Evolutionary conservation across 1,139 yeast species (phyloP), one percentile per base, ranked within the genome.

Genomic region (Taiozyma sp.): DNA sequence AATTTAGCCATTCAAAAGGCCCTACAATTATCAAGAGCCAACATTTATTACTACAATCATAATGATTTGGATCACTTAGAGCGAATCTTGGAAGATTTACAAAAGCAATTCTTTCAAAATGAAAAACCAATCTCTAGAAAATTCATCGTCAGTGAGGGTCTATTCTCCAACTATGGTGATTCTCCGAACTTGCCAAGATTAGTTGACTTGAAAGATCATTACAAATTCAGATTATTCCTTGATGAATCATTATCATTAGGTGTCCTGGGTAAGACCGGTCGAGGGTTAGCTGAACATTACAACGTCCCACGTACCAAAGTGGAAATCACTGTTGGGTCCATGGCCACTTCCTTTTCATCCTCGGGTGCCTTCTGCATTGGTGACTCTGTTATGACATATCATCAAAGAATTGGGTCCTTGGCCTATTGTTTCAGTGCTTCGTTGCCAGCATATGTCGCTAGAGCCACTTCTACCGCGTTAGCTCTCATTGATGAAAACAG

Each of bases 341-440:
- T 93, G 76, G 96, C 97, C 13, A 78, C 78, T 44, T 77, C 96
- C 0, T 78, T 92, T 59, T 95, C 92, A n/a, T 78, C 96, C 10
- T 84, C 95, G 44, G 99, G 99, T 57, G 99, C 97, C 1, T 93
- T 90, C 69, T 93, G 96, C 66, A 89, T 89, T 28, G 99, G 98
- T 54, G 86, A 81, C 43, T 71, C 73, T 42, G 85, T 86, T 53
- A 89, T 93, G 92, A 83, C 92, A 44, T 87, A 85, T 61, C 97
- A 93, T 70, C 99, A 95, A 75, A 83, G 96, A 65, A 86, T 92
- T 63, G 88, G 91, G 34, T 88, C 96, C 10, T 76, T 79, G 59
- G 97, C 97, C 3, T 93, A 90, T 65, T 95, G 95, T 54, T 93
- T 90, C 66, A 87, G 96, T 65, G 99, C 99, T 10, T 82, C 97